Evolutionary conservation across 2,329 filamentous ascomycete genomes (phyloP), one percentile per base, ranked within the genome.

Genomic region (Claviceps cyperi): DNA sequence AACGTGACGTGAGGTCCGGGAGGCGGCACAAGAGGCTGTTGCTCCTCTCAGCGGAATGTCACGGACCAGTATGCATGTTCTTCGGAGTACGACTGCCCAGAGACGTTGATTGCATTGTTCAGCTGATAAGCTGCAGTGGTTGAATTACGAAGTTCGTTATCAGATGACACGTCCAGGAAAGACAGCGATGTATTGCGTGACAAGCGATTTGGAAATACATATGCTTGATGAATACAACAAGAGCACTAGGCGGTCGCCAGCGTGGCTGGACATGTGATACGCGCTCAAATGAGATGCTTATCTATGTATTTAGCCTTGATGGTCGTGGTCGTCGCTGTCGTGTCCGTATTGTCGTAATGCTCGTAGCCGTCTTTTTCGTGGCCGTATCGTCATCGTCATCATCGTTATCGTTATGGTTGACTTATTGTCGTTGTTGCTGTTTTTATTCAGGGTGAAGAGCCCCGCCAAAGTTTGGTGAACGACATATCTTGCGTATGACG

Each of bases 201-300:
- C 40, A 43, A 43, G 45, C 46, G 45, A 46, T 44, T 46, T 54
- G 21, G 9, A 46, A 45, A 51, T 3, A 48, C 52, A 40, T 22
- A 13, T 50, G 43, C 35, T 40, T 40, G 14, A 32, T 45, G 2
- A 45, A 37, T 39, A 37, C n/a, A 15, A 19, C 11, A 15, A 41
- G 21, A 47, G 21, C 22, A 5, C 19, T 24, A 17, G 41, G 21
- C 28, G 19, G 8, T 13, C 21, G 17, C n/a, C 17, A 43, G 19
- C 9, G 13, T 17, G 24, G 11, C 47, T 43, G 28, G 28, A 28
- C 28, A 28, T 28, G 28, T 28, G 28, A 9, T 28, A 28, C 28
- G 28, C 28, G 28, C 28, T 28, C 8, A 28, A 28, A 28, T 28
- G 28, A 28, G 8, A 28, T 8, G 9, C 28, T 4, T 9, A 9